phyloP scores from a whole-genome alignment of 257 asterid genomes.

The Anisodus tanguticus region DNA sequence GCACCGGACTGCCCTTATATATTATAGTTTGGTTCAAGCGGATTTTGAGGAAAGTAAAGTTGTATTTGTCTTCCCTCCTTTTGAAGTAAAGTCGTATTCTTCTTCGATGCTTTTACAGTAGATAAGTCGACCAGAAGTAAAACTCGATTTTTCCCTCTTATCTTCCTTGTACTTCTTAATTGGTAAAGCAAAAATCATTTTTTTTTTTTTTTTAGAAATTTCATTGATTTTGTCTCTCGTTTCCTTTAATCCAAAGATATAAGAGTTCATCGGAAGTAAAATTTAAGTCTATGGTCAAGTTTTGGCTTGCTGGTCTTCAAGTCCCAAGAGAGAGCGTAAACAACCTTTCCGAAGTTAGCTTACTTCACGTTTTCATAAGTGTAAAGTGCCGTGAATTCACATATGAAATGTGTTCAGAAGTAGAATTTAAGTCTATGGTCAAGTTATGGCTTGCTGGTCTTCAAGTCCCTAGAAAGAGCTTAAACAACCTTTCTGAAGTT shows the following conservation, averaged over 20 bases:
- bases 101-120: neutral
- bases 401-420: neutral
- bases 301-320: neutral
- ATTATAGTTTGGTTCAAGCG: neutral
- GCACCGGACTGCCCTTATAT: too few species aligned
- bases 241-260: neutral
- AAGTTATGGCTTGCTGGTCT: too few species aligned
- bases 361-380: neutral
- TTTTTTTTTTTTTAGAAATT: neutral
- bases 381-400: neutral
- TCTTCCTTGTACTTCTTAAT: neutral
- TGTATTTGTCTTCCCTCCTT: neutral
- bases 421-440: too few species aligned
- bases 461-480: too few species aligned
- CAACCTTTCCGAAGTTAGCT: neutral
- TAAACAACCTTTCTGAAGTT: too few species aligned
- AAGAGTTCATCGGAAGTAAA: neutral
- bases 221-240: neutral
- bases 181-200: neutral
- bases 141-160: neutral
- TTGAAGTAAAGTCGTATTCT: neutral
- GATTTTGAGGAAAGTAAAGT: neutral
- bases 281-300: neutral
- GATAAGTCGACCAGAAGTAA: neutral
- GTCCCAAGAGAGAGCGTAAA: slow-evolving; percentile 2